phyloP scores from a whole-genome alignment of 257 asterid species.

The Orobanche coerulescens region DNA sequence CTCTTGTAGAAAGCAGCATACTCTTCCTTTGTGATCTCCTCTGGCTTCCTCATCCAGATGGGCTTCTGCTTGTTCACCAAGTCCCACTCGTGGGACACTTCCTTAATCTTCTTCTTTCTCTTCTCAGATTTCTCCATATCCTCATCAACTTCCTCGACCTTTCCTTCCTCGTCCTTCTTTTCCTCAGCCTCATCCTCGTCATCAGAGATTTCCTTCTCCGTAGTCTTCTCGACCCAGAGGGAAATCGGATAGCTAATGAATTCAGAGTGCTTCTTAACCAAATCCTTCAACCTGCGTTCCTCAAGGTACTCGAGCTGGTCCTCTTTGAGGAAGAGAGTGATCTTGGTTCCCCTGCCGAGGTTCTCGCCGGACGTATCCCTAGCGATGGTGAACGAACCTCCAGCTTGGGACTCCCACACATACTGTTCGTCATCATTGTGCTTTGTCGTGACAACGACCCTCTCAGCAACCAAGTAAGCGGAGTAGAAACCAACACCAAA shows the following conservation, averaged over 20 bases:
- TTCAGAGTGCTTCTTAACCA: constrained; percentile 56
- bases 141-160: constrained; percentile 55
- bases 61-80: constrained; percentile 63
- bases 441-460: constrained; percentile 46
- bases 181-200: constrained; percentile 61
- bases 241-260: constrained; percentile 60
- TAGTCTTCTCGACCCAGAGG: constrained; percentile 54
- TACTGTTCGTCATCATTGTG: constrained; percentile 55
- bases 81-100: constrained; percentile 49
- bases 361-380: constrained; percentile 45
- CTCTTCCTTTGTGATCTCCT: constrained; percentile 53
- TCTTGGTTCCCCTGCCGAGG: constrained; percentile 58
- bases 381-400: constrained; percentile 53
- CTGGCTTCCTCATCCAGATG: constrained; percentile 65
- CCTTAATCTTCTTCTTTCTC: constrained; percentile 56
- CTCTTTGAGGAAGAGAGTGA: constrained; percentile 43
- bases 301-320: constrained; percentile 64
- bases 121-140: constrained; percentile 51
- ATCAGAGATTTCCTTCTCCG: constrained; percentile 56
- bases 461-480: constrained; percentile 53
- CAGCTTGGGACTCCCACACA: constrained; percentile 62
- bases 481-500: constrained; percentile 64
- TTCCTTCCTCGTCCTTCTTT: constrained; percentile 52
- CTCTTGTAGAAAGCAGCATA: constrained; percentile 64
- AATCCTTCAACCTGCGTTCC: constrained; percentile 53